These are phyloP conservation scores for Colletotrichum viniferum DNA, from an alignment of 2,329 filamentous ascomycete species.

Conservation along the genomic window DNA sequence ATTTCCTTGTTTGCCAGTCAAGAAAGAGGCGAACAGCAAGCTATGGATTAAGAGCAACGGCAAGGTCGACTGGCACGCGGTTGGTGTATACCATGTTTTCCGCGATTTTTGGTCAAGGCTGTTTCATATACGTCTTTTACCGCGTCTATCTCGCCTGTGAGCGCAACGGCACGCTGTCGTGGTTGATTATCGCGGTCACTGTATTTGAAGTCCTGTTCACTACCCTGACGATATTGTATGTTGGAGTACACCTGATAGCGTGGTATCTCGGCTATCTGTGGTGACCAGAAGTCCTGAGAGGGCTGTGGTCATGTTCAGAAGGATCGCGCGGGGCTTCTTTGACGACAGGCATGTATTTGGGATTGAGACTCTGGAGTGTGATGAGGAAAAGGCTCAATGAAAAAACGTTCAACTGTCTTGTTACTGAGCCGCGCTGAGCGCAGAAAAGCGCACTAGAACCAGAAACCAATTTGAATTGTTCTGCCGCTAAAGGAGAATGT, in stretches of 20 bases:
- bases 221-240: background rate
- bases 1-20: background rate
- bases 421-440: background rate
- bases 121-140: background rate
- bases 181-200: background rate
- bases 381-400: background rate
- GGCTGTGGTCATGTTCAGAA: background rate
- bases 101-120: background rate
- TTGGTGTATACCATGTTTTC: background rate
- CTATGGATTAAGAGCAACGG: background rate
- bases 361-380: background rate
- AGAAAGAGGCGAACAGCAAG: background rate
- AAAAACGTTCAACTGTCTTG: background rate
- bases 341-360: background rate
- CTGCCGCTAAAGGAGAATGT: background rate
- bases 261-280: background rate
- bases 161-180: background rate
- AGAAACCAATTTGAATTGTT: background rate
- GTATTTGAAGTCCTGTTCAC: background rate
- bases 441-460: background rate
- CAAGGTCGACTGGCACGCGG: background rate
- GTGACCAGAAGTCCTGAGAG: background rate
- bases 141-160: background rate
- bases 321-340: background rate
- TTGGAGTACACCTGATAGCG: background rate